These are phyloP conservation scores for Novymonas esmeraldas DNA, from an alignment of 208 protist species.

Conservation along the genomic window DNA sequence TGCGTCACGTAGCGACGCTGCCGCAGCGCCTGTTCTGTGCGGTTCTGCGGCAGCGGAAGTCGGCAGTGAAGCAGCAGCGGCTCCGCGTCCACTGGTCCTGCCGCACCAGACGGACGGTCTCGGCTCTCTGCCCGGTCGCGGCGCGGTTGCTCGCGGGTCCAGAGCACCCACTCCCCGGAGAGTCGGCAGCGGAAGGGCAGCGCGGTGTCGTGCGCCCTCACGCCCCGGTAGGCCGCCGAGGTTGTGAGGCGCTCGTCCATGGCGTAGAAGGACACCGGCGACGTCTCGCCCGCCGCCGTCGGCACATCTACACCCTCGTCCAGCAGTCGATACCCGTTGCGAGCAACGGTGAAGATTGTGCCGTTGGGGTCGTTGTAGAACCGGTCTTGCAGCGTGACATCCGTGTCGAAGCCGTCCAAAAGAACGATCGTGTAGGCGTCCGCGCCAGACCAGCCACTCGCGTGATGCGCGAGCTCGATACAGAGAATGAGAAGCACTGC, in stretches of 20 bases:
- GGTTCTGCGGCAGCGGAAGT: constrained; percentile 61
- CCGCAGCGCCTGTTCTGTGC: constrained; percentile 14
- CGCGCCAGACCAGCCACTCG: constrained; percentile 35
- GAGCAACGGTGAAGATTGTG: constrained; percentile 25
- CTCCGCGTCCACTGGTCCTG: constrained; percentile 5
- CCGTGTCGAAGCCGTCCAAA: constrained; percentile 35
- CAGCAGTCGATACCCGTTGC: constrained; percentile 33
- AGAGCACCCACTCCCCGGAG: constrained; percentile 83
- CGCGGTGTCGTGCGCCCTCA: neutral
- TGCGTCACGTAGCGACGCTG: constrained; percentile 38
- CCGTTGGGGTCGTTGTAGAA: constrained; percentile 55
- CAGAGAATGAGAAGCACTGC: neutral
- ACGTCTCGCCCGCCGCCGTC: neutral
- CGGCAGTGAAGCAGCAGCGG: constrained; percentile 76
- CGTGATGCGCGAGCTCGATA: neutral
- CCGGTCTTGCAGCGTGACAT: constrained; percentile 32
- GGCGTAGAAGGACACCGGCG: constrained; percentile 5
- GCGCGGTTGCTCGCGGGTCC: constrained; percentile 34
- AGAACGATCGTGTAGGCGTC: constrained; percentile 53
- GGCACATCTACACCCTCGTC: neutral
- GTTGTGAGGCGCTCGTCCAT: constrained; percentile 14
- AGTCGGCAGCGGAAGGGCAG: constrained; percentile 47
- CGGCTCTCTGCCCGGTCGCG: neutral
- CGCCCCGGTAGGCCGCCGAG: constrained; percentile 2
- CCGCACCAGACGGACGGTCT: no score